Conservation (phyloP, 2,329 filamentous ascomycete species). For the Chaetoscypha palmicola region DNA sequence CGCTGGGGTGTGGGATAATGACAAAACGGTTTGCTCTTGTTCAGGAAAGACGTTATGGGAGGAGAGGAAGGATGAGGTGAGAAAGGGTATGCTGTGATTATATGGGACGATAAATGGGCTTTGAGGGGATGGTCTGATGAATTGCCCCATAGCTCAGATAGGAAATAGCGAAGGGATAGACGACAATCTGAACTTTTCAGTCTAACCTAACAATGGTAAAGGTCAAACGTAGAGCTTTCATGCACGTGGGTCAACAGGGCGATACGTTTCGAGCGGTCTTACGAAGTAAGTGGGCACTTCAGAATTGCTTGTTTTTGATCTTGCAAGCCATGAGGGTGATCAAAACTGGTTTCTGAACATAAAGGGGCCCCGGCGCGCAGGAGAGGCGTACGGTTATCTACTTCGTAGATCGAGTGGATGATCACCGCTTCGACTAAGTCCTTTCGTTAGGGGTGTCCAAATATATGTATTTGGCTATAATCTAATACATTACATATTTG, state of each 20-base stretch:
- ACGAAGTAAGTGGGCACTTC: constrained; percentile 10
- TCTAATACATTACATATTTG: no score
- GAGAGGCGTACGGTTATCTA: background rate
- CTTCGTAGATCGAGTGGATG: background rate
- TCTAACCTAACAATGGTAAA: constrained; percentile 11
- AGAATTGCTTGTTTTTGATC: constrained; percentile 20
- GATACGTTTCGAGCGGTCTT: constrained; percentile 13
- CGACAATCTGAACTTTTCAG: constrained; percentile 7
- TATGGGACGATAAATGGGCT: constrained; percentile 14
- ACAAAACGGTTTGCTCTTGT: constrained; percentile 97
- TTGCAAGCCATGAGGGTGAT: constrained; percentile 14
- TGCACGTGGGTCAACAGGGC: constrained; percentile 17
- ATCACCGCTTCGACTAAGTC: no score
- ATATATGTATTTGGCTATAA: no score
- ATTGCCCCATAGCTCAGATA: constrained; percentile 12
- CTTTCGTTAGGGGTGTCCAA: no score
- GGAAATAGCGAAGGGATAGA: constrained; percentile 12
- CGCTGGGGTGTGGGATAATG: constrained; percentile 97
- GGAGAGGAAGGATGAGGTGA: constrained; percentile 82
- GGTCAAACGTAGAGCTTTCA: constrained; percentile 23
- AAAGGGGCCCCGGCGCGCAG: background rate
- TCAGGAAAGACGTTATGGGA: constrained; percentile 98
- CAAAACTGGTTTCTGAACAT: constrained; percentile 15
- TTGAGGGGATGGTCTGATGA: constrained; percentile 11
- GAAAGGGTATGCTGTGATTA: constrained; percentile 78